Percentiles rank a stretch among this genome's conserved stretches.
phyloP scores from a whole-genome alignment of 2,329 filamentous ascomycete species.

The Orbilia oligospora region DNA sequence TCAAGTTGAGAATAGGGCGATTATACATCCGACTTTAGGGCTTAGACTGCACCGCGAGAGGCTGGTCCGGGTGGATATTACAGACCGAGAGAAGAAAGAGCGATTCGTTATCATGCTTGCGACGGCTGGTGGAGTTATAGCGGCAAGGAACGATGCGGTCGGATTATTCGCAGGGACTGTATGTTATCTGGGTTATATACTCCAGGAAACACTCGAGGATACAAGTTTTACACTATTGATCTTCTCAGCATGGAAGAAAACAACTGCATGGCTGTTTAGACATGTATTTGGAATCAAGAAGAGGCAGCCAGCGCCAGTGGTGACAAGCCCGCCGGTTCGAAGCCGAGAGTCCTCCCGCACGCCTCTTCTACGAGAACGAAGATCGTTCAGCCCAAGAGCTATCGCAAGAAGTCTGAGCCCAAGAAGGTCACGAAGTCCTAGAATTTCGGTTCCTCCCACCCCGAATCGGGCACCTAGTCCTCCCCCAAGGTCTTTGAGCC shows the following conservation, averaged over 20 bases:
- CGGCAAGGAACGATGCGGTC: constrained; percentile 87
- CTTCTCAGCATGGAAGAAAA: constrained; percentile 41
- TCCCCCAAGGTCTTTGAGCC: constrained; percentile 30
- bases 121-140: constrained; percentile 84
- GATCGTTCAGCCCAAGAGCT: constrained; percentile 54
- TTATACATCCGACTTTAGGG: constrained; percentile 63
- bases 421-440: constrained; percentile 39
- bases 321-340: constrained; percentile 25
- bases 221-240: constrained; percentile 35
- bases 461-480: constrained; percentile 26
- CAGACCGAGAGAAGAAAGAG: constrained; percentile 78
- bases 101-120: constrained; percentile 92
- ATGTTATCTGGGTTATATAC: constrained; percentile 79
- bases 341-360: constrained; percentile 45
- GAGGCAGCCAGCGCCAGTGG: not conserved
- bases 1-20: constrained; percentile 67
- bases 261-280: constrained; percentile 51
- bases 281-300: constrained; percentile 34
- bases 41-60: constrained; percentile 64
- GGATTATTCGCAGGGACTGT: constrained; percentile 86
- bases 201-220: constrained; percentile 60
- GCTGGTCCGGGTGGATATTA: constrained; percentile 72
- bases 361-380: constrained; percentile 40
- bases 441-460: constrained; percentile 30
- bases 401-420: constrained; percentile 43